phyloP scores from a whole-genome alignment of 1,284 basidiomycete species.

The Dichomitus squalens region DNA sequence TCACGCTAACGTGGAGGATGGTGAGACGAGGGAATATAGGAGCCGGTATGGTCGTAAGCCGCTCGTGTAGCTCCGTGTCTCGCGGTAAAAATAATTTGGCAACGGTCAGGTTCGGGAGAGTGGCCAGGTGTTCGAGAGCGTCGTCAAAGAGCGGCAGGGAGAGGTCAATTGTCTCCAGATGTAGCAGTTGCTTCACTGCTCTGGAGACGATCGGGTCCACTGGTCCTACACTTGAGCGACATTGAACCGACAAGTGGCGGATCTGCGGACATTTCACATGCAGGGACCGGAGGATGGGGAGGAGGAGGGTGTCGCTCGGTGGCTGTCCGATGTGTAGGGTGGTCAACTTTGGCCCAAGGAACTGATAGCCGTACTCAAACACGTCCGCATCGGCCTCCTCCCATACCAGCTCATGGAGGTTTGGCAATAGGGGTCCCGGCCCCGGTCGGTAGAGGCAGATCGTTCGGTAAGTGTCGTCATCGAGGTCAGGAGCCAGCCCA shows the following conservation, averaged over 20 bases:
- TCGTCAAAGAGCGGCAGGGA: constrained; percentile 18
- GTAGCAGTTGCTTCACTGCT: constrained; percentile 10
- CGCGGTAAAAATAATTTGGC: constrained; percentile 20
- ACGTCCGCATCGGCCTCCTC: constrained; percentile 24
- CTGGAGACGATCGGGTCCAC: constrained; percentile 16
- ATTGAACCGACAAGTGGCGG: constrained; percentile 20
- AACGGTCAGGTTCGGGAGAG: constrained; percentile 13
- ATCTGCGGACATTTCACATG: constrained; percentile 16
- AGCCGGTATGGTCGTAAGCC: neutral
- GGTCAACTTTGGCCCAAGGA: constrained; percentile 18
- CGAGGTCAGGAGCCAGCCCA: constrained; percentile 18
- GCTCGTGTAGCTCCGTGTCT: constrained; percentile 11
- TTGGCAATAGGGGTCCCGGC: constrained; percentile 11
- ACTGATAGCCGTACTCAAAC: constrained; percentile 22
- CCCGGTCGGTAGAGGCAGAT: constrained; percentile 20
- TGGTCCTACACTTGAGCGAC: constrained; percentile 17
- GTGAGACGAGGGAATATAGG: constrained; percentile 17
- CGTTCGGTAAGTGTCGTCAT: constrained; percentile 21
- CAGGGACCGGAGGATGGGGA: constrained; percentile 19
- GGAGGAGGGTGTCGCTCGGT: constrained; percentile 20
- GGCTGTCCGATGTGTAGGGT: constrained; percentile 22
- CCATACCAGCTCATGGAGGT: constrained; percentile 22
- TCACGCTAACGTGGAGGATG: constrained; percentile 14
- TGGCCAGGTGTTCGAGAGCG: constrained; percentile 16
- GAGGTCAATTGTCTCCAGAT: constrained; percentile 20